These are phyloP conservation scores for Peronospora destructor DNA, from an alignment of 352 stramenopile genomes.

Conservation along the genomic window DNA sequence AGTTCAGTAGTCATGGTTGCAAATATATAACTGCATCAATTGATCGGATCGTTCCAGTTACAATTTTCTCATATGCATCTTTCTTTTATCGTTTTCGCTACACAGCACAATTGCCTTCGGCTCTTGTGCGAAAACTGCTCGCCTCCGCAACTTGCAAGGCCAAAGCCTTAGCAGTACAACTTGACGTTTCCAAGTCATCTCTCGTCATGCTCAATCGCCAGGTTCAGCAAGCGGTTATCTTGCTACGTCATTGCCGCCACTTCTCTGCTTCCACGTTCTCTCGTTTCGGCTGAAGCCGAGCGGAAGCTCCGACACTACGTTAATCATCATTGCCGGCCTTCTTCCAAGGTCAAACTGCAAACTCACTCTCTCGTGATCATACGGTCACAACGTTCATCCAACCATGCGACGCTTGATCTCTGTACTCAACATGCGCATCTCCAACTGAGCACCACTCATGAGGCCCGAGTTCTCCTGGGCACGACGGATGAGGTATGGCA, in stretches of 20 bases:
- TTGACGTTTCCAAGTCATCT: conserved; percentile 4
- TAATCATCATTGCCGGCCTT: conserved; percentile 16
- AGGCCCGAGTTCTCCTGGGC: conserved; percentile 94
- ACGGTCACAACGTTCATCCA: conserved; percentile 12
- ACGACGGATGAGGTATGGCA: conserved; percentile 95
- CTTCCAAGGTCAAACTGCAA: conserved; percentile 15
- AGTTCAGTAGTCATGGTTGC: too few relatives aligned
- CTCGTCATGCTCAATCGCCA: conserved; percentile 12
- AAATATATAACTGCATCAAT: too few relatives aligned
- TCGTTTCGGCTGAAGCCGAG: background rate
- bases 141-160: too few relatives aligned
- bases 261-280: background rate
- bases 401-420: conserved; percentile 61
- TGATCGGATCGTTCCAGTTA: too few relatives aligned
- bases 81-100: too few relatives aligned
- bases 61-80: too few relatives aligned
- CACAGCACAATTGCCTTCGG: background rate
- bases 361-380: conserved; percentile 10
- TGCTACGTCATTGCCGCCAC: background rate
- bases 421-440: conserved; percentile 60
- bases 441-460: conserved; percentile 76
- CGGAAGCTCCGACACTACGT: conserved; percentile 14
- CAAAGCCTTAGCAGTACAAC: background rate
- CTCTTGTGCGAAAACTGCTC: too few relatives aligned
- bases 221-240: conserved; percentile 1